Conservation (phyloP, 1,284 basidiomycete species). For the Pyrrhoderma lamaoense region DNA sequence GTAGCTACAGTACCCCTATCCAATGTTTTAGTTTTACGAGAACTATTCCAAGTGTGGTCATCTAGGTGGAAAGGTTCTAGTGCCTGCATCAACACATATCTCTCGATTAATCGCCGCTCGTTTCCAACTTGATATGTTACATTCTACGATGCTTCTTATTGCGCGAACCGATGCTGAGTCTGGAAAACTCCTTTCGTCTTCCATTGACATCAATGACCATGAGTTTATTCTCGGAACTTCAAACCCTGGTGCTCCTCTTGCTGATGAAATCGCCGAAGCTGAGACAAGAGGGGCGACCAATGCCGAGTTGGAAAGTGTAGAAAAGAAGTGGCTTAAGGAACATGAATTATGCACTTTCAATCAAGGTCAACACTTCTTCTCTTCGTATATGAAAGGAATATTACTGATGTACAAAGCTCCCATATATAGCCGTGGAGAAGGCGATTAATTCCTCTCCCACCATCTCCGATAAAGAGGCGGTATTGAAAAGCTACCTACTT, state of each 20-base stretch:
- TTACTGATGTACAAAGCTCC: conserved; percentile 8
- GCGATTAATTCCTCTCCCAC: conserved; percentile 43
- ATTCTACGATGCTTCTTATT: conserved; percentile 83
- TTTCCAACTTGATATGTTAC: conserved; percentile 84
- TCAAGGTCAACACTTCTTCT: conserved; percentile 45
- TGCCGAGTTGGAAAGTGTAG: conserved; percentile 66
- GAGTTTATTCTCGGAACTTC: conserved; percentile 76
- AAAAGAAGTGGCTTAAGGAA: conserved; percentile 69
- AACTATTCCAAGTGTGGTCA: conserved; percentile 68
- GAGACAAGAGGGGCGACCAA: conserved; percentile 62
- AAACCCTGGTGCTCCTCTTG: conserved; percentile 51
- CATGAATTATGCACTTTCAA: conserved; percentile 79
- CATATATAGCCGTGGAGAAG: conserved; percentile 47
- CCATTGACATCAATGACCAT: conserved; percentile 69
- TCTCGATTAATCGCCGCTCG: conserved; percentile 78
- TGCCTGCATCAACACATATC: conserved; percentile 81
- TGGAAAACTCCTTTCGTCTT: conserved; percentile 80
- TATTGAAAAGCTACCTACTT: conserved; percentile 52
- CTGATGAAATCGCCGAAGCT: conserved; percentile 71
- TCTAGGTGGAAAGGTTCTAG: conserved; percentile 89
- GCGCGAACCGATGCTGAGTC: conserved; percentile 90
- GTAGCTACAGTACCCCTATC: conserved; percentile 25
- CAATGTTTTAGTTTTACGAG: neutral
- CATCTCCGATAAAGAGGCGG: conserved; percentile 49
- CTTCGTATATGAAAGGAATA: conserved; percentile 1